Conservation (phyloP, 345 rosid species). For the Cardiospermum halicacabum region DNA sequence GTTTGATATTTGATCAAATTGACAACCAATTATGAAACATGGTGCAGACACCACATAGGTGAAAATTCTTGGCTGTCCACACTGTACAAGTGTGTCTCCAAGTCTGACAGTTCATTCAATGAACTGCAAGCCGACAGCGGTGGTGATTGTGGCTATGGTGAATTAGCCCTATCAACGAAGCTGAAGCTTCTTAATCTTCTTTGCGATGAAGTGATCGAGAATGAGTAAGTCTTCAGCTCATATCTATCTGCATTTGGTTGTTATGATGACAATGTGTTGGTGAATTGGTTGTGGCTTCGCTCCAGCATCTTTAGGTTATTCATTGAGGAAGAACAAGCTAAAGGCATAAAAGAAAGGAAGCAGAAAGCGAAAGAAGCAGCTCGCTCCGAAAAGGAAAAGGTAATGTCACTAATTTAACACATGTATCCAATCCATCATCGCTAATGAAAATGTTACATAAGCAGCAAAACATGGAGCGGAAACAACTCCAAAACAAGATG, state of each 20-base stretch:
- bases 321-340: constrained; percentile 47
- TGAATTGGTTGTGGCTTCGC: not conserved
- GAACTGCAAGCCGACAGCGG: constrained; percentile 29
- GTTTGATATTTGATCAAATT: constrained; percentile 1
- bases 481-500: constrained; percentile 49
- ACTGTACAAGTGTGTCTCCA: constrained; percentile 36
- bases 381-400: constrained; percentile 56
- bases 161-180: constrained; percentile 33
- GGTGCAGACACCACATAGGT: constrained; percentile 23
- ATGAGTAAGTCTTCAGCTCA: constrained; percentile 31
- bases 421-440: not conserved
- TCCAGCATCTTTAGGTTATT: constrained; percentile 45
- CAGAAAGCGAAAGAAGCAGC: constrained; percentile 30
- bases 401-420: constrained; percentile 11
- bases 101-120: constrained; percentile 28
- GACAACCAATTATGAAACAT: not conserved
- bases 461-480: constrained; percentile 53
- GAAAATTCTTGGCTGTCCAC: constrained; percentile 51
- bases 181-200: constrained; percentile 52
- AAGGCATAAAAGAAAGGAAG: constrained; percentile 18
- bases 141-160: constrained; percentile 41
- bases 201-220: constrained; percentile 59
- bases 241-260: not conserved
- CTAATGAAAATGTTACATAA: not conserved
- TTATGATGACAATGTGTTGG: not conserved